Base-by-base conservation (phyloP, 371 early-diverging fungal genomes). In the Mortierella sp. region DNA sequence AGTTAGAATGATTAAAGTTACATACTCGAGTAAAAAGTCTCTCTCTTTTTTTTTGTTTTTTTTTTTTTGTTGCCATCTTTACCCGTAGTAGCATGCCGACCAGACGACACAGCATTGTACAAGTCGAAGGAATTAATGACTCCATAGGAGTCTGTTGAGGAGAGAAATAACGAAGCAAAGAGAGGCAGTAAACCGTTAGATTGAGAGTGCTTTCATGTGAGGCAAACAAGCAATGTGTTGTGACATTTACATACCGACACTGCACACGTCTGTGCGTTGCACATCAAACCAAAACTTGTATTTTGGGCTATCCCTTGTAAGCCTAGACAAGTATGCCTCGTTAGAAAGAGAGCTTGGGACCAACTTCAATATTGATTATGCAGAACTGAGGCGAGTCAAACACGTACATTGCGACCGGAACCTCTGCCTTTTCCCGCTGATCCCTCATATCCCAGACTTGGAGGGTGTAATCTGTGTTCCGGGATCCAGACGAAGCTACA, bases 391-490 rank as follows among this genome's bases (percentile, higher is more conserved):
- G 22, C 14, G 3, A 52, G 26, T 35, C 5, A 12, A 37, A 12
- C 8, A 45, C 65, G 26, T 68, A 68, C 68, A 24, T 59, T 14
- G 32, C 70, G 6, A 68, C 30, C 22, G 75, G 65, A 10, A 49
- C 18, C 28, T 35, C 65, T 30, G 57, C 61, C 24, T 55, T 28
- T 18, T 67, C 68, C 16, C 30, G 28, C 1, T 64, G 30, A 1
- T 67, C 70, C 18, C 70, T 70, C 71, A 79, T 69, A 40, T 80
- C 75, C 81, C 81, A 80, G 4, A 80, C 59, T n/a, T 66, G 22
- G 1, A 80, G 62, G 9, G 26, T 52, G 26, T 22, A n/a, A 0
- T 57, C 35, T 16, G 11, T 20, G 54, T n/a, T 54, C 0, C 10
- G 14, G 16, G 58, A 40, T 39, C 24, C 26, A 16, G 73, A 62